Evolutionary conservation across 768 basidiomycete species (phyloP).

Genomic region (Boletus reticulatus): DNA sequence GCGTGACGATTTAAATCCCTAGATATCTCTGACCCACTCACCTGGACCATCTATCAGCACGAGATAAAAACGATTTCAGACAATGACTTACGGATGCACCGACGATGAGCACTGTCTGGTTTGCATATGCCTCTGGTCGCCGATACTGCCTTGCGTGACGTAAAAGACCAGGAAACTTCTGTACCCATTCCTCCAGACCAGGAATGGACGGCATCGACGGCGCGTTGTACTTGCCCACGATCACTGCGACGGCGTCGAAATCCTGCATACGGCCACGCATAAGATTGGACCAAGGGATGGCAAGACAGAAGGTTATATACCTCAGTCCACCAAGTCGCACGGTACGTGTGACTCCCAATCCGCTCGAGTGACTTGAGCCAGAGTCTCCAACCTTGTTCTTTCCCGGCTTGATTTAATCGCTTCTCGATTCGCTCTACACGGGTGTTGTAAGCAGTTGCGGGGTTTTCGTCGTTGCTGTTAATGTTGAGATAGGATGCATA

Average conservation of each 20-base stretch:
- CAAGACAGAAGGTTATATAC: not conserved
- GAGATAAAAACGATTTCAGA: too few relatives aligned
- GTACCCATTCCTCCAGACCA: slow-evolving; percentile 2
- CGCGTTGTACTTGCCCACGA: not conserved
- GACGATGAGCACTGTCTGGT: slow-evolving; percentile 41
- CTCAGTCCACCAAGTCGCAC: slow-evolving; percentile 28
- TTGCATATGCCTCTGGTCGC: slow-evolving; percentile 33
- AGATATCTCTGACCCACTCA: slow-evolving; percentile 8
- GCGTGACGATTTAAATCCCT: slow-evolving; percentile 3
- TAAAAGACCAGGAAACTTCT: slow-evolving; percentile 33
- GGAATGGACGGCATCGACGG: slow-evolving; percentile 4
- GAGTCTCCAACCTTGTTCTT: not conserved
- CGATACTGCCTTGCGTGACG: slow-evolving; percentile 43
- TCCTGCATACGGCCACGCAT: not conserved
- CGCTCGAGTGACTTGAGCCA: not conserved
- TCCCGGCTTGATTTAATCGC: slow-evolving; percentile 12
- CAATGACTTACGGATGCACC: slow-evolving; percentile 24
- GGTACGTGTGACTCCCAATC: slow-evolving; percentile 17
- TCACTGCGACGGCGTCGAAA: slow-evolving; percentile 6
- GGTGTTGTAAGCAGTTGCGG: slow-evolving; percentile 40
- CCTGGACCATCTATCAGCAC: not conserved
- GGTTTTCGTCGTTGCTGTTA: slow-evolving; percentile 36
- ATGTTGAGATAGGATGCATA: not conserved
- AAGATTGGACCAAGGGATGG: not conserved
- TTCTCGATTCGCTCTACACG: slow-evolving; percentile 46